A percentile compares a stretch with the other conserved stretches of the same genome.
phyloP scores from a whole-genome alignment of 2,329 filamentous ascomycete species.

The Didymella arachidicola region DNA sequence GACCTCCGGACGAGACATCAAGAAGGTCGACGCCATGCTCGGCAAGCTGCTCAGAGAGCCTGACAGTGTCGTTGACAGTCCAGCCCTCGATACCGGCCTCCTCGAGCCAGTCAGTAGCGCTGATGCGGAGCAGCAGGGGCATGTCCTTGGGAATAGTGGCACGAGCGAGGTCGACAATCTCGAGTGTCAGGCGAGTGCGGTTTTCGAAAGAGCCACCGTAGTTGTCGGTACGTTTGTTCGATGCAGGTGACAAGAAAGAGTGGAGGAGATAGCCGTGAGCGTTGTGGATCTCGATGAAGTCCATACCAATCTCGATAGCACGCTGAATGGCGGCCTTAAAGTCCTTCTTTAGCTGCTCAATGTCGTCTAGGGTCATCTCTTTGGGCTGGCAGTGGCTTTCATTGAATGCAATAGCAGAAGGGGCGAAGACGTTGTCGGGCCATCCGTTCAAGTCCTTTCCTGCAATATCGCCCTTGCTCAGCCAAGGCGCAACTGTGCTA shows the following conservation, averaged over 20 bases:
- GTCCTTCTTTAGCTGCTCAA: conserved; percentile 68
- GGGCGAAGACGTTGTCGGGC: conserved; percentile 63
- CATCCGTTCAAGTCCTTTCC: conserved; percentile 62
- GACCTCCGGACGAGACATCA: conserved; percentile 81
- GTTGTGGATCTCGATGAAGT: conserved; percentile 81
- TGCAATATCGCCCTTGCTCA: conserved; percentile 64
- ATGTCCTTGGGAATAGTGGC: conserved; percentile 69
- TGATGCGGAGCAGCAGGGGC: conserved; percentile 77
- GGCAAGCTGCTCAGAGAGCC: conserved; percentile 72
- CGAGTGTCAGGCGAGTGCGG: conserved; percentile 71
- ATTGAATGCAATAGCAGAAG: conserved; percentile 68
- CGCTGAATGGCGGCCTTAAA: conserved; percentile 69
- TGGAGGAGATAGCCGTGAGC: conserved; percentile 82
- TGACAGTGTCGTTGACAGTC: conserved; percentile 69
- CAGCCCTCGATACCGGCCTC: conserved; percentile 67
- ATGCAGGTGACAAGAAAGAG: conserved; percentile 71
- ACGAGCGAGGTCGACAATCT: conserved; percentile 70
- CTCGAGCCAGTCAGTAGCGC: conserved; percentile 79
- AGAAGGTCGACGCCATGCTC: conserved; percentile 80
- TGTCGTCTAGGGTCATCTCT: conserved; percentile 73
- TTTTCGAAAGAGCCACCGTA: conserved; percentile 78
- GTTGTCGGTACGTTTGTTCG: conserved; percentile 72
- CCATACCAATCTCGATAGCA: conserved; percentile 68
- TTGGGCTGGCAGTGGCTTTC: conserved; percentile 68
- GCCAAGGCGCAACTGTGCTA: conserved; percentile 69